phyloP scores from a whole-genome alignment of 2,329 filamentous ascomycete genomes.

The Neoscytalidium dimidiatum region DNA sequence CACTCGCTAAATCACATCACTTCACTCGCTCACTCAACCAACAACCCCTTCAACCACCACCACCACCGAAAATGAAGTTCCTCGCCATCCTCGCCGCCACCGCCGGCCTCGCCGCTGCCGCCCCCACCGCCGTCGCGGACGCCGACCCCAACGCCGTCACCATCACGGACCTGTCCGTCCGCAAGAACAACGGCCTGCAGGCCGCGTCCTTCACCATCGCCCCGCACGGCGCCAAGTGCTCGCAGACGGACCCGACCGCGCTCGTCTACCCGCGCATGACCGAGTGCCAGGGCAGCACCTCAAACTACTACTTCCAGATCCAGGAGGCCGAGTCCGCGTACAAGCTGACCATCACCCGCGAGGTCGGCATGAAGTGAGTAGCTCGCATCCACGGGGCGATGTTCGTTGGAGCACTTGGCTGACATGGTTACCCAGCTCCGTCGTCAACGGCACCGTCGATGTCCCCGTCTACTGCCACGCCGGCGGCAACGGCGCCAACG shows the following conservation, averaged over 20 bases:
- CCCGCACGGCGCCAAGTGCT: background rate
- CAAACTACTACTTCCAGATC: slow-evolving; percentile 16
- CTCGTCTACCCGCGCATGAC: background rate
- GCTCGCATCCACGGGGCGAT: too few species aligned
- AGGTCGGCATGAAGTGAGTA: slow-evolving; percentile 10
- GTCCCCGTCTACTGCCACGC: slow-evolving; percentile 12
- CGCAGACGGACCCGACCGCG: background rate
- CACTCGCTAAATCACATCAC: background rate
- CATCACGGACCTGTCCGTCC: background rate
- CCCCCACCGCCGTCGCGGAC: background rate
- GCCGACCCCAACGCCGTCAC: slow-evolving; percentile 2
- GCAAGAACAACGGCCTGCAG: slow-evolving; percentile 14
- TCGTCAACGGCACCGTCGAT: background rate
- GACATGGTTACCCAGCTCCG: background rate
- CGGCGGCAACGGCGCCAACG: slow-evolving; percentile 6
- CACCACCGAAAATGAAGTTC: slow-evolving; percentile 15
- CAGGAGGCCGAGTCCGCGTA: background rate
- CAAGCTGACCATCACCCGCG: slow-evolving; percentile 6
- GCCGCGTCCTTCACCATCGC: background rate
- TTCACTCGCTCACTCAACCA: background rate
- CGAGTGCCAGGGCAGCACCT: background rate
- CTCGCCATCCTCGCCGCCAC: background rate
- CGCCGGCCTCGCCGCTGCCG: background rate
- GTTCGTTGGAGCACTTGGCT: background rate
- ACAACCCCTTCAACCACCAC: background rate